Evolutionary conservation across 139 green algal species (phyloP), one percentile per base, ranked within the genome.

Genomic region (Eudorina sp.): DNA sequence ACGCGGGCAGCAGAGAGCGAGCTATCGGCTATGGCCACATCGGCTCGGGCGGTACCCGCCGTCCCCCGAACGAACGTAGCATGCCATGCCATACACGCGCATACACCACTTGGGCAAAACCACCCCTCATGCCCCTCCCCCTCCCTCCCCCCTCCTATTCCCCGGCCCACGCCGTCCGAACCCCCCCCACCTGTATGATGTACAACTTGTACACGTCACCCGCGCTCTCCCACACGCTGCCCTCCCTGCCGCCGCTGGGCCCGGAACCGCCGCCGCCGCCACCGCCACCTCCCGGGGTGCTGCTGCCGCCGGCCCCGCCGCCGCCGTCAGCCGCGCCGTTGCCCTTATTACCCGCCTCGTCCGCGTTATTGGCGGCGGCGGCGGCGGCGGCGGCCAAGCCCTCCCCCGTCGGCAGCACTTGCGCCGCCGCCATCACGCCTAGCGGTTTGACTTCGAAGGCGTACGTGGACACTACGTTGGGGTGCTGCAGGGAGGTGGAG

Each of bases 101-200:
- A n/a, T n/a, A n/a, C n/a, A n/a, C n/a, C n/a, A n/a, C n/a, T n/a
- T n/a, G n/a, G n/a, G n/a, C n/a, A n/a, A n/a, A n/a, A n/a, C n/a
- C n/a, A n/a, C n/a, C n/a, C n/a, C n/a, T n/a, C n/a, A n/a, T n/a
- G n/a, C n/a, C n/a, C n/a, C n/a, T n/a, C n/a, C n/a, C n/a, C n/a
- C n/a, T n/a, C n/a, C n/a, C n/a, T n/a, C n/a, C n/a, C n/a, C n/a
- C n/a, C n/a, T n/a, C n/a, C n/a, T n/a, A n/a, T n/a, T n/a, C n/a
- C n/a, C n/a, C n/a, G n/a, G n/a, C n/a, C n/a, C n/a, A n/a, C n/a
- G n/a, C n/a, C n/a, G n/a, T n/a, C n/a, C n/a, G n/a, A n/a, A n/a
- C n/a, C n/a, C n/a, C n/a, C n/a, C 70, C 19, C 66, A 80, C 82
- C 82, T 88, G 82, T 36, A 88, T 88, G 64, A 88, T 88, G 62